These are phyloP conservation scores for Caloboletus firmus DNA, from an alignment of 1,284 basidiomycete genomes.

Conservation along the genomic window DNA sequence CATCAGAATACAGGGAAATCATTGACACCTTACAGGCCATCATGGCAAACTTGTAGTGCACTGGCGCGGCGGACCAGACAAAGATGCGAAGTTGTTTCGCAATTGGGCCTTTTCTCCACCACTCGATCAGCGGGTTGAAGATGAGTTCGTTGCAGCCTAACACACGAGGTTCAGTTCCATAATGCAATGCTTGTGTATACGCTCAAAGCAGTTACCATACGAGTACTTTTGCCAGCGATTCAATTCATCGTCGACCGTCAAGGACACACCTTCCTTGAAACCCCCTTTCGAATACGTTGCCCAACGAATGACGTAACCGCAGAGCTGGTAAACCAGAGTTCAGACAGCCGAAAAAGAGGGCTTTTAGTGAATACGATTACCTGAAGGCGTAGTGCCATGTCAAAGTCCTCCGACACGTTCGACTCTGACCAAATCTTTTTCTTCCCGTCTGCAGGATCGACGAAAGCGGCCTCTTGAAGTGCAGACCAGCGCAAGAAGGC, in stretches of 20 bases:
- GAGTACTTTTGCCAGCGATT: conserved; percentile 89
- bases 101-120: conserved; percentile 75
- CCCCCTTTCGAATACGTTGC: conserved; percentile 78
- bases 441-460: conserved; percentile 55
- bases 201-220: conserved; percentile 54
- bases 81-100: conserved; percentile 75
- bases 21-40: conserved; percentile 62
- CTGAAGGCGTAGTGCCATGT: conserved; percentile 73
- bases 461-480: conserved; percentile 74
- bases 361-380: conserved; percentile 14
- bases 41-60: conserved; percentile 83
- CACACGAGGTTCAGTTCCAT: conserved; percentile 24
- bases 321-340: conserved; percentile 37
- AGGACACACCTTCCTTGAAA: conserved; percentile 85
- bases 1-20: conserved; percentile 13
- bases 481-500: conserved; percentile 88
- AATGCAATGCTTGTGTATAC: not conserved
- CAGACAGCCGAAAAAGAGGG: not conserved
- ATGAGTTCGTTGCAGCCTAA: conserved; percentile 66
- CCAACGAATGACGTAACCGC: conserved; percentile 71
- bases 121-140: conserved; percentile 73
- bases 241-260: conserved; percentile 79
- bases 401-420: conserved; percentile 89
- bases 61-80: conserved; percentile 73
- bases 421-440: conserved; percentile 82